phyloP scores from a whole-genome alignment of 306 rosid genomes.

The Dalbergia oliveri region DNA sequence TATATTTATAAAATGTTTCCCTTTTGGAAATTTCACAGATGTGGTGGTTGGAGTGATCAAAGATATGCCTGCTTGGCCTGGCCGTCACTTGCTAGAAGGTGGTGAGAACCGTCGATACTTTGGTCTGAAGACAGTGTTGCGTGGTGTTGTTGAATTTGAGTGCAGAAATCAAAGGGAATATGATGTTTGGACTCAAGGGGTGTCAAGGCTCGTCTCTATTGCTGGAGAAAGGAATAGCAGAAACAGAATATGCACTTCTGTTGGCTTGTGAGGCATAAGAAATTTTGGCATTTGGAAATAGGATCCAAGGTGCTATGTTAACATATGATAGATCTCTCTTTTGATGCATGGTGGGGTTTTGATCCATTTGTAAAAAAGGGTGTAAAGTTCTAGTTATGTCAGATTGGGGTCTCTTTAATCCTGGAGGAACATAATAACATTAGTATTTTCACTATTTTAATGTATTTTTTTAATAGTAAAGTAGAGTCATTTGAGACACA shows the following conservation, averaged over 20 bases:
- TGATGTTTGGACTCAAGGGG: constrained; percentile 96
- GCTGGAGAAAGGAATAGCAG: constrained; percentile 72
- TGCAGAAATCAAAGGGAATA: constrained; percentile 88
- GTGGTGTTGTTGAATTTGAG: constrained; percentile 93
- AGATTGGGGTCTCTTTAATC: constrained; percentile 47
- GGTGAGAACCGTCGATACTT: constrained; percentile 92
- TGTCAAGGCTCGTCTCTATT: constrained; percentile 77
- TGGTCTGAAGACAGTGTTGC: constrained; percentile 77
- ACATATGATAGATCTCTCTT: constrained; percentile 12
- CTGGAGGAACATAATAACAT: constrained; percentile 48
- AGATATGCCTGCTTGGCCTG: constrained; percentile 98
- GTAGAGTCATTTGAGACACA: constrained; percentile 59
- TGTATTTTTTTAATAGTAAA: constrained; percentile 56
- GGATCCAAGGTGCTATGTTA: not conserved
- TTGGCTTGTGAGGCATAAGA: constrained; percentile 10
- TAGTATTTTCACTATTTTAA: constrained; percentile 47
- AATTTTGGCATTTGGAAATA: constrained; percentile 44
- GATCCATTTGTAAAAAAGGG: constrained; percentile 71
- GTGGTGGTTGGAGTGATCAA: constrained; percentile 79
- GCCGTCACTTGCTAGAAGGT: constrained; percentile 92
- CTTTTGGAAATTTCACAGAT: constrained; percentile 53
- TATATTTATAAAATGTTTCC: not conserved
- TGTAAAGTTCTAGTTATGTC: constrained; percentile 59
- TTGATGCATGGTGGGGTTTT: constrained; percentile 52
- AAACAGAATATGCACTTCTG: constrained; percentile 55